A percentile compares a stretch with the other conserved stretches of the same genome.
Conservation (phyloP, 2,329 filamentous ascomycete species). For the Fusarium camptoceras region DNA sequence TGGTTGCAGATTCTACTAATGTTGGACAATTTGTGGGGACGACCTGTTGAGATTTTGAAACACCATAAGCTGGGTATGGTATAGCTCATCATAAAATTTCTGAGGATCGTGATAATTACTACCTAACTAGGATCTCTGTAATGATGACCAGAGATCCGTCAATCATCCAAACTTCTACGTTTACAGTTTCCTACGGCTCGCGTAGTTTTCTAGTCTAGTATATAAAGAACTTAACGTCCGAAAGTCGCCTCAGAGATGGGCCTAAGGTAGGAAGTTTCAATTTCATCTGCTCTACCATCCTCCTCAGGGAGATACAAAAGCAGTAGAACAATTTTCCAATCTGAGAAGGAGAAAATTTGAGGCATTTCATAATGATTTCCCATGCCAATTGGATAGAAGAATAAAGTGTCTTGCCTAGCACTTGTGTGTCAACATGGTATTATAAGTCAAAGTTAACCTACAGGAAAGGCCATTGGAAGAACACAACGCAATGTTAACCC, state of each 20-base stretch:
- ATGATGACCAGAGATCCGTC: no score
- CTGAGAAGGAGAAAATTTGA: no score
- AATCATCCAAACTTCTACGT: neutral
- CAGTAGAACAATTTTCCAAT: no score
- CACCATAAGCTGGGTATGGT: neutral
- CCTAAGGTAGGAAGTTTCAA: no score
- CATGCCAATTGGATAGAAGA: neutral
- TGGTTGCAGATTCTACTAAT: slow-evolving; percentile 29
- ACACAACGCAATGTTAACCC: neutral
- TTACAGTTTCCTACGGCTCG: neutral
- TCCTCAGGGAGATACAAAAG: neutral
- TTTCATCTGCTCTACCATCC: neutral
- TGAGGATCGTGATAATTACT: neutral
- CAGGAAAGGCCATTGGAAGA: neutral
- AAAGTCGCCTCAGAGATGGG: neutral
- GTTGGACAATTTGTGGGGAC: neutral
- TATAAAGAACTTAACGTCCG: neutral
- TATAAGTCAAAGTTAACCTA: slow-evolving; percentile 1
- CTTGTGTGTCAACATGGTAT: neutral
- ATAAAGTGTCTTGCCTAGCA: neutral
- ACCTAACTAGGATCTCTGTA: fast-evolving
- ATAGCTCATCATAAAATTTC: neutral
- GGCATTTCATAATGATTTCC: no score
- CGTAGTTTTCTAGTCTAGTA: neutral
- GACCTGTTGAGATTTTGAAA: slow-evolving; percentile 2